Evolutionary conservation across 1,139 yeast species (phyloP), one percentile per base, ranked within the genome.

Genomic region (Lodderomyces jiufengensis): DNA sequence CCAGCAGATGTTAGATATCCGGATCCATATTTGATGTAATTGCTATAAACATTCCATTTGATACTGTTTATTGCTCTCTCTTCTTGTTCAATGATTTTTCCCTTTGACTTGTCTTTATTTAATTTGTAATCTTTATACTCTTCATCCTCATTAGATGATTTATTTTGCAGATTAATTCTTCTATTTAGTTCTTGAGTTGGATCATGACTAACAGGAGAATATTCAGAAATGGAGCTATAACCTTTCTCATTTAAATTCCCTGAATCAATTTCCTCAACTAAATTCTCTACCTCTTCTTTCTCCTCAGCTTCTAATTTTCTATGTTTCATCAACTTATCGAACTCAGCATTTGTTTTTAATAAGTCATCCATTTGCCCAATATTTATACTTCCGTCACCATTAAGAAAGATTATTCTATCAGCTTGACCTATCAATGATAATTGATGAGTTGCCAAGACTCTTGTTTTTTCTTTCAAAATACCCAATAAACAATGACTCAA

Each of bases 381-480:
- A 37, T 76, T 76, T 23, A 78, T 57, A 3, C 73, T 52, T 5
- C 92, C 92, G 51, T 77, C 78, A n/a, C 78, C 77, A 43, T 79
- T 79, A 49, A 86, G 55, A 48, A 78, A 87, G 11, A 86, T 63
- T 24, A 86, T 69, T 43, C 83, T 68, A 51, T 81, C 85, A 9
- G 95, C 95, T 36, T 69, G 59, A 16, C 74, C 76, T 43, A 85
- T 72, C 46, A 85, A 66, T 8, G 88, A 75, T 42, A 86, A 63
- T 53, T 86, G 95, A 59, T 86, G 96, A 0, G 96, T 87, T 1
- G 95, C 95, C 50, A 87, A 66, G 18, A 88, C 55, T 46, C 95
- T 70, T 0, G 96, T 88, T 49, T 74, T 79, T 9, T 63, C 61
- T 31, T 60, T 57, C 48, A 87, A 55, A 33, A 77, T 46, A 0